Base-by-base conservation (phyloP, 2,329 filamentous ascomycete species). In the Microthyrium microscopicum region DNA sequence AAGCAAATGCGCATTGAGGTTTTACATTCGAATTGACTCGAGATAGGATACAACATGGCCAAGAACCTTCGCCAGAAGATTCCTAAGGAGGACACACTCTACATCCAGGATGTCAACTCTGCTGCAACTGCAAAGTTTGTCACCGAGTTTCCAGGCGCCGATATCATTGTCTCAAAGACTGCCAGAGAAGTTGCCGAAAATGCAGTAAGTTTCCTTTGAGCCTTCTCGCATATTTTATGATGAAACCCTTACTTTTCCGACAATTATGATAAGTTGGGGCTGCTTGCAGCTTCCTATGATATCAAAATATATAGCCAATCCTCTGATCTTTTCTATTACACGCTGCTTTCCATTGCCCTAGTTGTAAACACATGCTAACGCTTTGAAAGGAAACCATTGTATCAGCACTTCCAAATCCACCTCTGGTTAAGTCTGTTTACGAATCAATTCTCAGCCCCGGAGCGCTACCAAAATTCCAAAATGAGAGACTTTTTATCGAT, bases 401-500 rank as follows among this genome's bases (percentile, higher is more conserved):
- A 36, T 92, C 85, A 9, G 84, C 83, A 38, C 70, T 98, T 2
- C 89, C 89, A 0, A 83, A 92, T 46, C 83, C 87, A 1, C 67
- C 76, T 19, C 87, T 95, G 50, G 87, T 95, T 37, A 77, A 79
- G 49, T 68, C 69, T 33, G 83, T 93, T 25, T 94, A 84, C 54
- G 61, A 71, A 29, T 67, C 76, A 35, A 84, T 95, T 50, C 62
- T 92, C 28, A 64, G 70, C 29, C 60, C 66, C 3, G 60, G 65
- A 5, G 60, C 55, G 5, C 61, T 75, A 4, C 60, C 66, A 5
- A 54, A 54, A 20, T 44, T 61, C 3, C 58, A 61, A 26, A 66
- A 65, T 32, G 61, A 76, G 37, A 75, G 84, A 25, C 59, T 94
- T 37, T 94, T 92, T 54, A 89, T 98, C 50, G 89, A 98, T 55